Conservation (phyloP, 371 early-diverging fungal species). For the Saksenaea oblongispora region DNA sequence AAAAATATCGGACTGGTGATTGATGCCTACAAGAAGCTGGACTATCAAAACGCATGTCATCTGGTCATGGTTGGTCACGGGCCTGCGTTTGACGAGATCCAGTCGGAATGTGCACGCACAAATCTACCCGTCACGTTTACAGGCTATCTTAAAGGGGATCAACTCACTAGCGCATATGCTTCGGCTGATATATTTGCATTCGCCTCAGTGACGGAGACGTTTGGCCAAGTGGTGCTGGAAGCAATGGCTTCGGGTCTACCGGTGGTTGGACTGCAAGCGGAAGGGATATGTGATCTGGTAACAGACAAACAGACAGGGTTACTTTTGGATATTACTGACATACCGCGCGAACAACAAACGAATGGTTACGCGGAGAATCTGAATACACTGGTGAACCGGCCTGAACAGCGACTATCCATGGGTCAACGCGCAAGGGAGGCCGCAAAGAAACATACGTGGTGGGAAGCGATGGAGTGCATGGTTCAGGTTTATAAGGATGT, state of each 20-base stretch:
- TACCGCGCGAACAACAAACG: constrained; percentile 18
- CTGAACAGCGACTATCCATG: constrained; percentile 19
- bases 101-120: constrained; percentile 15
- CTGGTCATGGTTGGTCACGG: constrained; percentile 56
- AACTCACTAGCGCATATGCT: constrained; percentile 42
- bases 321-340: constrained; percentile 24
- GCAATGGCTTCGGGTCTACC: constrained; percentile 51
- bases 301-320: constrained; percentile 41
- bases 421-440: constrained; percentile 22
- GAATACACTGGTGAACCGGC: constrained; percentile 17
- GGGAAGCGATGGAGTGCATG: constrained; percentile 49
- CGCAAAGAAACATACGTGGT: constrained; percentile 45
- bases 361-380: constrained; percentile 25
- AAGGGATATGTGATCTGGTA: constrained; percentile 49
- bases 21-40: constrained; percentile 43
- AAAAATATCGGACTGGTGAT: constrained; percentile 47
- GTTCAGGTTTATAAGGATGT: constrained; percentile 35
- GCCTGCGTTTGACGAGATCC: constrained; percentile 42
- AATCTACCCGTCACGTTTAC: constrained; percentile 46
- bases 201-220: constrained; percentile 49
- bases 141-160: constrained; percentile 41
- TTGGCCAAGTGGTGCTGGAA: constrained; percentile 54
- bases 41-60: constrained; percentile 37
- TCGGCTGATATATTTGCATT: constrained; percentile 55
- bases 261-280: constrained; percentile 42